Conservation (phyloP, 129 eudicot genomes). For the Flaveria linearis region DNA sequence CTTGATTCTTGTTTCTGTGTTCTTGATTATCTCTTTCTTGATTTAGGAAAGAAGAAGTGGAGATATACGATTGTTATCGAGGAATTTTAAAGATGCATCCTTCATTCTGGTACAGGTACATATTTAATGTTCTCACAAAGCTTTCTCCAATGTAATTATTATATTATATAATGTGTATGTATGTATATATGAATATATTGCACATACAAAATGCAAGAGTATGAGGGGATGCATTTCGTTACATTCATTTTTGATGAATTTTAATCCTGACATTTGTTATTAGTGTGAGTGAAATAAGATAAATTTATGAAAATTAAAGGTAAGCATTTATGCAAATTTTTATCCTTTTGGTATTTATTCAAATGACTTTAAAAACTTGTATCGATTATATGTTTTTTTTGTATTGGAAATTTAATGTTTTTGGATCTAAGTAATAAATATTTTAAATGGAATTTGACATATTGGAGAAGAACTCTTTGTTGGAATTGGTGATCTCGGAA, state of each 20-base stretch:
- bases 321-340: background rate
- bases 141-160: background rate
- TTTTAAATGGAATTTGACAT: too few species aligned
- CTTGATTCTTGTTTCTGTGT: background rate
- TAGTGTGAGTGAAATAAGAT: background rate
- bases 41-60: constrained; percentile 18
- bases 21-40: background rate
- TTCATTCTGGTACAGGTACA: constrained; percentile 9
- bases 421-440: too few species aligned
- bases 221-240: background rate
- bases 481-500: background rate
- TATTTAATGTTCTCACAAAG: background rate
- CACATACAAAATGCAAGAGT: too few species aligned
- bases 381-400: background rate
- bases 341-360: background rate
- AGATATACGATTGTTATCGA: constrained; percentile 26
- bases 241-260: background rate
- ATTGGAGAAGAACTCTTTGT: background rate
- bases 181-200: too few species aligned
- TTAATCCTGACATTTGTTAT: background rate
- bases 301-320: background rate
- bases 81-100: background rate
- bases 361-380: background rate
- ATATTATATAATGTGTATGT: background rate
- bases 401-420: background rate